phyloP scores from a whole-genome alignment of 2,329 filamentous ascomycete species.

The Didymella keratinophila region DNA sequence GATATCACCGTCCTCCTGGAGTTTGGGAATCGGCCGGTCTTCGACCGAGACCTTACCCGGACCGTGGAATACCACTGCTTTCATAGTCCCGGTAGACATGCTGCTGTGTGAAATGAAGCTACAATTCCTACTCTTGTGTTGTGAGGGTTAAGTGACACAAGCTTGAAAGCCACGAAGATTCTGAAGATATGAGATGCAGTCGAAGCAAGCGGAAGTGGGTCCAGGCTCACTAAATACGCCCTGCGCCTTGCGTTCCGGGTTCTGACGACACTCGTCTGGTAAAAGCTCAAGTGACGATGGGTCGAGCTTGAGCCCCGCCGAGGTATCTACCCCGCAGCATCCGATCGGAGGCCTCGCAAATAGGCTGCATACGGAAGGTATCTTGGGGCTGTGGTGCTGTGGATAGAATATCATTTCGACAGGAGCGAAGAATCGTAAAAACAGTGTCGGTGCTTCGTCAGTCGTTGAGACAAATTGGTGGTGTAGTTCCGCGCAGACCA shows the following conservation, averaged over 20 bases:
- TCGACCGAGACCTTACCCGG: constrained; percentile 78
- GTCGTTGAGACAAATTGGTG: neutral
- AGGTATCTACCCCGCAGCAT: constrained; percentile 34
- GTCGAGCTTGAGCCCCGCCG: constrained; percentile 34
- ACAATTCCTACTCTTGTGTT: neutral
- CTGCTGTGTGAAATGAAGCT: neutral
- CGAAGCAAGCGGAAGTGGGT: constrained; percentile 6
- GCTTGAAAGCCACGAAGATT: neutral
- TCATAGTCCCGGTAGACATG: constrained; percentile 66
- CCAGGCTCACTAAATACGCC: constrained; percentile 22
- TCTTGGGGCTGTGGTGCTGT: neutral
- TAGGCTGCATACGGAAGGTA: constrained; percentile 20
- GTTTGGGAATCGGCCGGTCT: constrained; percentile 77
- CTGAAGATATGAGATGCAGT: neutral
- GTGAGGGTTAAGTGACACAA: neutral
- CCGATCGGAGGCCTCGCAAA: constrained; percentile 15
- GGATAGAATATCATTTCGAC: neutral
- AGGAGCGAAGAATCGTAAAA: neutral
- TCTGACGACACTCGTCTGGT: constrained; percentile 22
- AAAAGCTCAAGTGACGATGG: constrained; percentile 23
- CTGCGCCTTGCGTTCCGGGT: constrained; percentile 13
- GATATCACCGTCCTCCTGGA: constrained; percentile 75
- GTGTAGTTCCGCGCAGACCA: neutral
- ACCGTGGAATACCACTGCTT: constrained; percentile 86
- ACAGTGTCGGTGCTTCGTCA: neutral